These are phyloP conservation scores for Trametes pubescens DNA, from an alignment of 1,284 basidiomycete species.

Conservation along the genomic window DNA sequence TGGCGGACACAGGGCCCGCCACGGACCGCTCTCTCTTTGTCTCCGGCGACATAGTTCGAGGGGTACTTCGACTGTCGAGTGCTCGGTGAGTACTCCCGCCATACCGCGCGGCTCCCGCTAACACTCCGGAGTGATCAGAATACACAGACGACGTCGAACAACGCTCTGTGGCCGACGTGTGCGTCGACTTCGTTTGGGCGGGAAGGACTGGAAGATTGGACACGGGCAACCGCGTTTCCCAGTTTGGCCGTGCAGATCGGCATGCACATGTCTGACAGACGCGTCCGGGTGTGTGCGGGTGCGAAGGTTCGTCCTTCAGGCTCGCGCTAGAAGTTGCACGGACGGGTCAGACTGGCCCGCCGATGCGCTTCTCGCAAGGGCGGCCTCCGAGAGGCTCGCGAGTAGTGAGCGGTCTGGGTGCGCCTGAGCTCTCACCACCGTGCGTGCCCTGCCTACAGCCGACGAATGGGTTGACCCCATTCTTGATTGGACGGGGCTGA, in stretches of 20 bases:
- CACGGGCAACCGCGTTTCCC: conserved; percentile 13
- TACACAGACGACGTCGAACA: conserved; percentile 1
- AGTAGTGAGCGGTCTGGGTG: conserved; percentile 6
- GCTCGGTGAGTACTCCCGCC: conserved; percentile 3
- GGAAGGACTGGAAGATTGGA: conserved; percentile 1
- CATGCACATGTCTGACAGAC: conserved; percentile 15
- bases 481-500: conserved; percentile 8
- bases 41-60: background rate
- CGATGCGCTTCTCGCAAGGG: background rate
- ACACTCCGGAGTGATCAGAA: conserved; percentile 1
- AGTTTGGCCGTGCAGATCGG: conserved; percentile 18
- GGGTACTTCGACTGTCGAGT: background rate
- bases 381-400: conserved; percentile 10
- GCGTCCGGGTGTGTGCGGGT: conserved; percentile 12
- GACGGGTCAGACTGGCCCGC: conserved; percentile 16
- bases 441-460: background rate
- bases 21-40: conserved; percentile 8
- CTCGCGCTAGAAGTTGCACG: conserved; percentile 17
- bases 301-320: conserved; percentile 11
- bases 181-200: conserved; percentile 5
- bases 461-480: background rate
- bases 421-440: background rate
- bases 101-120: conserved; percentile 5
- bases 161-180: background rate
- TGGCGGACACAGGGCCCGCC: conserved; percentile 4